These are phyloP conservation scores for Fusarium newnesense DNA, from an alignment of 2,329 filamentous ascomycete genomes.

Conservation along the genomic window DNA sequence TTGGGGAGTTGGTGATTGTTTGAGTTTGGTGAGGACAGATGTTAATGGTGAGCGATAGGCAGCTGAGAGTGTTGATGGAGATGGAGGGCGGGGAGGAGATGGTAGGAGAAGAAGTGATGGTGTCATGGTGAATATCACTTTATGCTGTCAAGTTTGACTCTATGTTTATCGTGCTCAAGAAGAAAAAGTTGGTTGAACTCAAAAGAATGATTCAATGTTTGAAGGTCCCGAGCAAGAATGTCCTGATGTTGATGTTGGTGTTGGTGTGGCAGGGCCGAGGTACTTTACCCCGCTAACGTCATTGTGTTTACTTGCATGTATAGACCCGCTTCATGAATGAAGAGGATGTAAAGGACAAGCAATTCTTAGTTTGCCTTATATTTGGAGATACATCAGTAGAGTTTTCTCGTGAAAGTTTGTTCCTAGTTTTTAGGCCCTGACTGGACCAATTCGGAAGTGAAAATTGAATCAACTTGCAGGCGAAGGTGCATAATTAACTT, in stretches of 20 bases:
- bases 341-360: neutral
- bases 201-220: too few relatives aligned
- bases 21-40: conserved; percentile 62
- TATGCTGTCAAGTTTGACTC: accelerated
- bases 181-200: too few relatives aligned
- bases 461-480: too few relatives aligned
- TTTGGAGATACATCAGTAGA: too few relatives aligned
- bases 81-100: conserved; percentile 67
- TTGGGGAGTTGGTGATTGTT: conserved; percentile 42
- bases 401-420: too few relatives aligned
- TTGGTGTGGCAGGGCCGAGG: neutral
- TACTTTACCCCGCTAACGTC: conserved; percentile 5
- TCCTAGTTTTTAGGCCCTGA: too few relatives aligned
- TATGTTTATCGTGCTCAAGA: too few relatives aligned
- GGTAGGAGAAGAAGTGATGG: conserved; percentile 68
- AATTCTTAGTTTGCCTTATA: accelerated
- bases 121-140: neutral
- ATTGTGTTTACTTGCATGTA: neutral
- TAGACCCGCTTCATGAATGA: neutral
- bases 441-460: too few relatives aligned
- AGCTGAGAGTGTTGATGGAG: conserved; percentile 61
- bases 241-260: neutral
- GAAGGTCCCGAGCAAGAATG: neutral
- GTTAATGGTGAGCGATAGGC: conserved; percentile 70
- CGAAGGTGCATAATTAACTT: too few relatives aligned